Percentiles rank a stretch among this genome's conserved stretches.
phyloP scores from a whole-genome alignment of 2,329 filamentous ascomycete genomes.

The Stachybotrys echinatus region DNA sequence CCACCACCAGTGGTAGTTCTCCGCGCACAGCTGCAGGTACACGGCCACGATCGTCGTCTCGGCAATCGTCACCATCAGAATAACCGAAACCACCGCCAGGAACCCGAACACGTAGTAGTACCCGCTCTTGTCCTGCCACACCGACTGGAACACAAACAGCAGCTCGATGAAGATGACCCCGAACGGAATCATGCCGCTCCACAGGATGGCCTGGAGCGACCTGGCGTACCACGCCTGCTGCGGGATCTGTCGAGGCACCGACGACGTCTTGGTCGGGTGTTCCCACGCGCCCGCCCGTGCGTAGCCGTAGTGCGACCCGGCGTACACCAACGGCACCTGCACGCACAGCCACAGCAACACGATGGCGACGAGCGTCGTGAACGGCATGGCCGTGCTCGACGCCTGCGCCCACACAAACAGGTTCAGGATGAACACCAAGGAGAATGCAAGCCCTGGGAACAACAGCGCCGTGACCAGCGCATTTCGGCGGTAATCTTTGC shows the following conservation, averaged over 20 bases:
- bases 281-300: slow-evolving; percentile 64
- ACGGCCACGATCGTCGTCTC: slow-evolving; percentile 81
- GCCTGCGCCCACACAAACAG: slow-evolving; percentile 88
- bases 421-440: slow-evolving; percentile 73
- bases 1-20: slow-evolving; percentile 94
- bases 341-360: slow-evolving; percentile 77
- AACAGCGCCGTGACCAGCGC: slow-evolving; percentile 70
- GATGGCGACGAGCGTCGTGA: slow-evolving; percentile 70
- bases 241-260: slow-evolving; percentile 69
- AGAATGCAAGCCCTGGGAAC: slow-evolving; percentile 74
- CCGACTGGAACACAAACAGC: slow-evolving; percentile 77
- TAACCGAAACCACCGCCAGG: slow-evolving; percentile 65
- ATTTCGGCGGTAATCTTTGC: slow-evolving; percentile 69
- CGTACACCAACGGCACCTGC: slow-evolving; percentile 78
- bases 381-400: slow-evolving; percentile 81
- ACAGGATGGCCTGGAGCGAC: slow-evolving; percentile 56
- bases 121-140: slow-evolving; percentile 87
- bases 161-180: slow-evolving; percentile 86
- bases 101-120: slow-evolving; percentile 94
- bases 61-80: slow-evolving; percentile 70
- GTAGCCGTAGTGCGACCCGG: slow-evolving; percentile 74
- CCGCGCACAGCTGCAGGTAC: slow-evolving; percentile 75
- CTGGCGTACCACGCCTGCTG: slow-evolving; percentile 70
- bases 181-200: slow-evolving; percentile 77
- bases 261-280: slow-evolving; percentile 73